A percentile compares a stretch with the other conserved stretches of the same genome.
These are phyloP conservation scores for Zelopaecilomyces penicillatus DNA, from an alignment of 2,329 filamentous ascomycete genomes.

Conservation along the genomic window DNA sequence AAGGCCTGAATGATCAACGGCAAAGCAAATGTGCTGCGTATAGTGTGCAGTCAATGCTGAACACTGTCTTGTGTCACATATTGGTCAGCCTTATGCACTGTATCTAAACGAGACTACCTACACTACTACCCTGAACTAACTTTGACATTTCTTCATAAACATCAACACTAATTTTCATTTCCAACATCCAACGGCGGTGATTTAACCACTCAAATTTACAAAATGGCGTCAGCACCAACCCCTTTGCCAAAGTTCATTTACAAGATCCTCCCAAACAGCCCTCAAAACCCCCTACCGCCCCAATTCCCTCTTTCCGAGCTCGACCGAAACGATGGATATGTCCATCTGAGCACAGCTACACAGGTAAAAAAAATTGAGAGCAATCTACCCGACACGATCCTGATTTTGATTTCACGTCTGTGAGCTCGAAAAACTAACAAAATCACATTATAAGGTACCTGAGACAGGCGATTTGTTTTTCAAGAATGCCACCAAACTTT, in stretches of 20 bases:
- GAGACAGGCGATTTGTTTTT: conserved; percentile 39
- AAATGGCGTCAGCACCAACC: conserved; percentile 21
- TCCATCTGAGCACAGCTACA: conserved; percentile 49
- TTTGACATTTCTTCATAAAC: no score
- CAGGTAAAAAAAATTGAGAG: conserved; percentile 33
- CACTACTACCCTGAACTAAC: no score
- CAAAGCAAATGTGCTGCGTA: no score
- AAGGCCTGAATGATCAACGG: no score
- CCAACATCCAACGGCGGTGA: no score
- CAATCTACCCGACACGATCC: no score
- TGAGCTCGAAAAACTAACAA: not conserved
- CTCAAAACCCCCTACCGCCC: conserved; percentile 44
- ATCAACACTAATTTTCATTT: no score
- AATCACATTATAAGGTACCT: conserved; percentile 28
- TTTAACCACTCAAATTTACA: not conserved
- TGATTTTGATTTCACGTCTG: not conserved
- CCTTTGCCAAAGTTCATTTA: conserved; percentile 40
- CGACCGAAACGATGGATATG: conserved; percentile 51
- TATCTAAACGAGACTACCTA: no score
- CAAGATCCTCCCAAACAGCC: conserved; percentile 50
- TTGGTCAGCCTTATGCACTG: no score
- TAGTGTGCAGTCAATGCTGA: no score
- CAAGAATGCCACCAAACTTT: conserved; percentile 28
- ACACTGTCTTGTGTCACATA: no score
- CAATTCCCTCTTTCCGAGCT: conserved; percentile 50